Evolutionary conservation across 805 yeast genomes (phyloP).

Genomic region (Yueomyces sp.): DNA sequence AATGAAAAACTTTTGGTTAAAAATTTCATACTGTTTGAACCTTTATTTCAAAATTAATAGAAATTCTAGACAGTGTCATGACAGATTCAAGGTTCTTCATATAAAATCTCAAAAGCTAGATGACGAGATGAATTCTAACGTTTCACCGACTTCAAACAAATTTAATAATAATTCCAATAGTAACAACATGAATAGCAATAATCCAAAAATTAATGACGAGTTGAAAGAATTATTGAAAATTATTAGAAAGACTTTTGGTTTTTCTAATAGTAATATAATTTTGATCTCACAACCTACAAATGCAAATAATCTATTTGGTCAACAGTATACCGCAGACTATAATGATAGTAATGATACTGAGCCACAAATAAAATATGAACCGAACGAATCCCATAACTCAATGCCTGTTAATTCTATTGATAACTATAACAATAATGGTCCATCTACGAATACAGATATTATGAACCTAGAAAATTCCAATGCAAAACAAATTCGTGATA

Average conservation of each 20-base stretch:
- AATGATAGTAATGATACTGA: too few relatives aligned
- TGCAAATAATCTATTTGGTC: too few relatives aligned
- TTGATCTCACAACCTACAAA: conserved; percentile 2
- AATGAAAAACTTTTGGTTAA: conserved; percentile 18
- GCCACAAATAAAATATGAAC: too few relatives aligned
- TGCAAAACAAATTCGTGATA: too few relatives aligned
- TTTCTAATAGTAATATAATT: conserved; percentile 10
- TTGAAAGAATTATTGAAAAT: conserved; percentile 3
- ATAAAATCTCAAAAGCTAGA: conserved; percentile 6
- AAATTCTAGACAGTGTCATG: conserved; percentile 18
- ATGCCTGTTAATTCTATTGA: too few relatives aligned
- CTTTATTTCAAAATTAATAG: conserved; percentile 8
- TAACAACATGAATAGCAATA: neutral
- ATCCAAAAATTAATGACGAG: neutral
- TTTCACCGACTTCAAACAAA: neutral
- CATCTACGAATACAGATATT: too few relatives aligned
- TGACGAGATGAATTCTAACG: neutral
- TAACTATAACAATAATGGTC: too few relatives aligned
- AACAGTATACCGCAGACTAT: too few relatives aligned
- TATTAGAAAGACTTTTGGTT: conserved; percentile 6
- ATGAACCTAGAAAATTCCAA: too few relatives aligned
- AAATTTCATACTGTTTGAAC: conserved; percentile 7
- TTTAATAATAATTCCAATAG: neutral
- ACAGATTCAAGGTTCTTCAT: conserved; percentile 15
- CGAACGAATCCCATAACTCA: too few relatives aligned